Base-by-base conservation (phyloP, 495 filamentous ascomycete genomes). In the Hypoxylon perforatum region DNA sequence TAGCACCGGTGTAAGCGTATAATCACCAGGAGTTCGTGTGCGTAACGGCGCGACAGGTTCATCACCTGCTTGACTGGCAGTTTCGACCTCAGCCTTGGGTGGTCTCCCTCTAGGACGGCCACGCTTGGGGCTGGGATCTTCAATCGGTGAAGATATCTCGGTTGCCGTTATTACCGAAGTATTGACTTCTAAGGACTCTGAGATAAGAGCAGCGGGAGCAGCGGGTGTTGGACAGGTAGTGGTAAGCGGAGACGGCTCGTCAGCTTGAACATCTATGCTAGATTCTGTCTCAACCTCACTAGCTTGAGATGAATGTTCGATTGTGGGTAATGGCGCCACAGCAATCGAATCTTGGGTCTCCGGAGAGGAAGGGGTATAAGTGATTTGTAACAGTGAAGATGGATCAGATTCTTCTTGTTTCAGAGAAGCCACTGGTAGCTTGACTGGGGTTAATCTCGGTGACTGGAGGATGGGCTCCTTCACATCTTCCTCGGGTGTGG, bases 1-100 rank as follows among this genome's bases (percentile, higher is more conserved):
- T 1, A 97, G 81, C 22, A 84, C 76, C 0, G 86, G 82, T 0
- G 91, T 94, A 28, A 91, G 88, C 52, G 88, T 88, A 72, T 94
- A 94, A 72, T 96, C 92, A 0, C 92, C 90, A 0, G 91, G 92
- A 0, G 82, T 76, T 45, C 90, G 81, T 67, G 80, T 73, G 18
- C 78, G 63, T 11, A 78, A 69, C 23, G 77, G 58, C 49, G 63
- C 57, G 52, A 69, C 12, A 63, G 56, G 7, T 38, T 69, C 65
- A 19, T 61, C 53, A 9, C 33, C 23, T 39, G 18, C 30, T 5
- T 50, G 45, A 11, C 30, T 56, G 12, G 15, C 17, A 9, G 50
- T 9, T 11, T 51, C 23, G 8, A n/a, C 14, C n/a, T 66, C 69
- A 4, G 28, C 55, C 47, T 48, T 69, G 6, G 50, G 23, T 28